A percentile compares a stretch with the other conserved stretches of the same genome.
These are phyloP conservation scores for Xylaria sp. DNA, from an alignment of 2,329 filamentous ascomycete species.

Conservation along the genomic window DNA sequence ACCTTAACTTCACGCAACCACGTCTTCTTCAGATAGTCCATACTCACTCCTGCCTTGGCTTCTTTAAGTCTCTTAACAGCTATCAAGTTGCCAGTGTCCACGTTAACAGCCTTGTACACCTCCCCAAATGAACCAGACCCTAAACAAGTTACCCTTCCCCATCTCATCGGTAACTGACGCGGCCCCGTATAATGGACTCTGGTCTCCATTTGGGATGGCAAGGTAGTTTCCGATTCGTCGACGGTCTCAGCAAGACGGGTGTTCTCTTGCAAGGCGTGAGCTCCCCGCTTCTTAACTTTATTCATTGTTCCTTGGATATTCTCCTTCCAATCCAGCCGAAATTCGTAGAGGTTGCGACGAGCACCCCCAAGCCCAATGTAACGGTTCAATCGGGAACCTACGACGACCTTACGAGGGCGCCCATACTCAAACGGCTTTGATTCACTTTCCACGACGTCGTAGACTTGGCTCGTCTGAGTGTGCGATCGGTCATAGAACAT, in stretches of 20 bases:
- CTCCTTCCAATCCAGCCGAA: not conserved
- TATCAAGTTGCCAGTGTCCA: not conserved
- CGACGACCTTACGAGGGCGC: constrained; percentile 11
- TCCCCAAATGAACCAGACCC: not conserved
- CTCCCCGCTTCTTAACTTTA: not conserved
- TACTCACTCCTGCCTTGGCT: rapidly evolving
- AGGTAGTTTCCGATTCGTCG: not conserved
- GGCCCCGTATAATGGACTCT: not conserved
- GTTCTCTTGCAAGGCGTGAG: not conserved
- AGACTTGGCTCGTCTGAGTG: not conserved
- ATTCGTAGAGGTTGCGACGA: not conserved
- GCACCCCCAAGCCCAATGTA: constrained; percentile 3
- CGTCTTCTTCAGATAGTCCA: rapidly evolving
- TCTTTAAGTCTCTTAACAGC: not conserved
- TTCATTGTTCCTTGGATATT: not conserved
- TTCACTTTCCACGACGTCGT: too few species aligned
- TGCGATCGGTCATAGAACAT: constrained; percentile 19
- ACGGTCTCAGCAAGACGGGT: not conserved
- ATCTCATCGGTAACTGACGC: not conserved
- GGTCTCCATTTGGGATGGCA: not conserved
- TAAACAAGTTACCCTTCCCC: rapidly evolving
- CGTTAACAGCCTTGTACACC: not conserved
- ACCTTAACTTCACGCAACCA: not conserved
- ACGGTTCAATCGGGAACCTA: rapidly evolving
- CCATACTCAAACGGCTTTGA: not conserved